Base-by-base conservation (phyloP, 805 yeast genomes). In the Cyberlindnera saturnus region DNA sequence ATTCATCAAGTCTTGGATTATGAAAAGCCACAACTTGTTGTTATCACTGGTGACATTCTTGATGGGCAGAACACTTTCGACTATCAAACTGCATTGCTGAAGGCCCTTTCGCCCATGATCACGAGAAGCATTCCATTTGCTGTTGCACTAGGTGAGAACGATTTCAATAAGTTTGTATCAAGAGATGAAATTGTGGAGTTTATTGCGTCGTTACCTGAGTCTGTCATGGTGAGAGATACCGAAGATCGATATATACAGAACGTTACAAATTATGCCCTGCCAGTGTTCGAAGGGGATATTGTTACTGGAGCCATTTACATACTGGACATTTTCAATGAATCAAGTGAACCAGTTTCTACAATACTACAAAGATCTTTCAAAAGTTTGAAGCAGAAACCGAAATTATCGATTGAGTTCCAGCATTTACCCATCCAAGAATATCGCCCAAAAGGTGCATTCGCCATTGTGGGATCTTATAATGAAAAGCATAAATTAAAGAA, bases 351-450 rank as follows among this genome's bases (percentile, higher is more conserved):
- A 30, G 26, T 43, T 26, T 48, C 50, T 66, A 35, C 52, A 54
- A 33, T 70, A 66, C 61, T 44, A 66, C 5, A 65, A 62, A 45
- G 47, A 46, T 19, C 57, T 36, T 43, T 55, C 29, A 47, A 52
- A 14, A 31, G 47, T 3, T 45, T 64, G 14, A 49, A 56, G 33
- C 47, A 49, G 17, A 52, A 54, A 20, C 53, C 63, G 13, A 47
- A 57, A 20, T 55, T 77, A 48, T 65, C 77, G 4, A 70, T 82
- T 73, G 81, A 80, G 1, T 82, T 81, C 51, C 81, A 80, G 67
- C 86, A 81, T 57, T 75, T 76, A 19, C 89, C 88, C 1, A 57
- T 81, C 23, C 79, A 79, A 1, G 86, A 82, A 52, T 81, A 74
- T 56, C 64, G 77, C 45, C 66, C 66, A 19, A 52, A 48, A 18